Evolutionary conservation across 306 rosid species (phyloP).

Genomic region (Pyrus pyrifolia): DNA sequence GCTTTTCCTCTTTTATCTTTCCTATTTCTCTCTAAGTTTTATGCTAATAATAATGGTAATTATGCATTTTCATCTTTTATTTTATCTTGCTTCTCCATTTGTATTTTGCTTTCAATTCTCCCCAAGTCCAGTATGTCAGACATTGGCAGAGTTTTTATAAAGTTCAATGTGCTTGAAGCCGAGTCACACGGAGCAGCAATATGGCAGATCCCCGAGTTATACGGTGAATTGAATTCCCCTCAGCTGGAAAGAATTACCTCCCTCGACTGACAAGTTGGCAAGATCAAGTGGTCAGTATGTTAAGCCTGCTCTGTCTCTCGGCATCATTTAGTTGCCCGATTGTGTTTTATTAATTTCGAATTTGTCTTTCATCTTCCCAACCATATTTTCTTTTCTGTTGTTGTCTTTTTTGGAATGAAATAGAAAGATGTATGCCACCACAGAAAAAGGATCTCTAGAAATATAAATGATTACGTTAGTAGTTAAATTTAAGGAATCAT

Average conservation of each 20-base stretch:
- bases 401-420: not conserved
- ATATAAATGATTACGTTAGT: not conserved
- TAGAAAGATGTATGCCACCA: not conserved
- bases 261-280: constrained; percentile 59
- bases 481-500: not conserved
- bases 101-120: not conserved
- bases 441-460: not conserved
- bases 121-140: not conserved
- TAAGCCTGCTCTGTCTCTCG: not conserved
- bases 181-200: constrained; percentile 82
- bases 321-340: not conserved
- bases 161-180: constrained; percentile 47
- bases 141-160: not conserved
- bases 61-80: not conserved
- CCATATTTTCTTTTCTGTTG: not conserved
- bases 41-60: not conserved
- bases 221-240: constrained; percentile 90
- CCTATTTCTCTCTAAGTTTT: not conserved
- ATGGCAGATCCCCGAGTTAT: constrained; percentile 98
- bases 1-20: not conserved
- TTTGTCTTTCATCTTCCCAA: not conserved
- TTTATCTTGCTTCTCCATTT: not conserved
- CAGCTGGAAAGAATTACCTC: constrained; percentile 76
- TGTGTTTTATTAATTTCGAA: not conserved
- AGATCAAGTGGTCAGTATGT: constrained; percentile 78